These are phyloP conservation scores for Heterobasidion irregulare DNA, from an alignment of 1,284 basidiomycete species.

Conservation along the genomic window DNA sequence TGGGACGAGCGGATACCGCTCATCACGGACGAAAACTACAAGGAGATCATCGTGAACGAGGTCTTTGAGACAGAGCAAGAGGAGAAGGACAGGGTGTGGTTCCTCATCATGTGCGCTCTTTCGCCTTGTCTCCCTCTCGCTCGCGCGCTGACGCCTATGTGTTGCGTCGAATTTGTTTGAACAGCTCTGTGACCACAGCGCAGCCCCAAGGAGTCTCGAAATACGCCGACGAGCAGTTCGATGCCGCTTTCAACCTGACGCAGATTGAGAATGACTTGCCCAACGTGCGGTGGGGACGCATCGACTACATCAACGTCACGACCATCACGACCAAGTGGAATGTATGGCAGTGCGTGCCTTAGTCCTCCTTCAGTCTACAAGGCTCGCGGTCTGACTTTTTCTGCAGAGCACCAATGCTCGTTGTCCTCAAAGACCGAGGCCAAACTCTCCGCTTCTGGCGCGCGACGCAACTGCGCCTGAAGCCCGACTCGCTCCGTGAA, in stretches of 20 bases:
- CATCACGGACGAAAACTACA: conserved; percentile 69
- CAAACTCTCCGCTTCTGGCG: conserved; percentile 67
- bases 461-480: conserved; percentile 50
- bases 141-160: neutral
- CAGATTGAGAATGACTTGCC: conserved; percentile 53
- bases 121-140: neutral
- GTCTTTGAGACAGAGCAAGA: conserved; percentile 45
- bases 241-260: conserved; percentile 58
- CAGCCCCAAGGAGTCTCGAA: conserved; percentile 58
- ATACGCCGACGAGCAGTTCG: conserved; percentile 61
- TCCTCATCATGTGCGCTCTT: conserved; percentile 55
- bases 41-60: conserved; percentile 62
- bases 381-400: neutral
- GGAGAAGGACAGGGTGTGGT: conserved; percentile 58
- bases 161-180: neutral
- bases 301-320: conserved; percentile 78
- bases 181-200: conserved; percentile 54
- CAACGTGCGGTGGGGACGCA: conserved; percentile 66
- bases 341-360: conserved; percentile 59
- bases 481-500: conserved; percentile 46
- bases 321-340: conserved; percentile 72
- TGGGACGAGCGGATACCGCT: conserved; percentile 70
- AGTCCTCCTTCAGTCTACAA: conserved; percentile 1
- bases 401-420: conserved; percentile 58
- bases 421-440: conserved; percentile 60